These are phyloP conservation scores for Mucor velutinosus DNA, from an alignment of 371 early-diverging fungal genomes.

Conservation along the genomic window DNA sequence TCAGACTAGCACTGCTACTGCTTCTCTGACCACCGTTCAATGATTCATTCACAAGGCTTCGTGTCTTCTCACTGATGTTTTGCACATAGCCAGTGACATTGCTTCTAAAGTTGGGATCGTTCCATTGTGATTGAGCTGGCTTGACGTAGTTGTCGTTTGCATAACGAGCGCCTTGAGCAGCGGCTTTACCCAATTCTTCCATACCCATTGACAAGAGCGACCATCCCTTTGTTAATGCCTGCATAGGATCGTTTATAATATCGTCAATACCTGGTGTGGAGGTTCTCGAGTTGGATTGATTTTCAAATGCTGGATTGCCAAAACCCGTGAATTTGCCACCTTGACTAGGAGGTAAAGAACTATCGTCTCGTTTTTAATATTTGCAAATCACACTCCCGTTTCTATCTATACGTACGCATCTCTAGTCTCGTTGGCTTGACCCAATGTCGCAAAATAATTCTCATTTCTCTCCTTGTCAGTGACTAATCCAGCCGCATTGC, in stretches of 20 bases:
- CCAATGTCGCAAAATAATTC: constrained; percentile 26
- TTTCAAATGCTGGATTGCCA: constrained; percentile 69
- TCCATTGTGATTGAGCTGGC: constrained; percentile 76
- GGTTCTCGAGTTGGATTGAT: constrained; percentile 27
- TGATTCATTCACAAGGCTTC: constrained; percentile 18
- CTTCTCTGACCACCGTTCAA: constrained; percentile 1
- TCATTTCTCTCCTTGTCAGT: constrained; percentile 20
- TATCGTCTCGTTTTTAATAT: constrained; percentile 1
- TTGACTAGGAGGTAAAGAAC: constrained; percentile 85
- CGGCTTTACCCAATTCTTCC: constrained; percentile 53
- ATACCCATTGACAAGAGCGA: constrained; percentile 67
- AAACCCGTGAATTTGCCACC: constrained; percentile 94
- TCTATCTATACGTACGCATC: constrained; percentile 28
- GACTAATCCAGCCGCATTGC: constrained; percentile 13
- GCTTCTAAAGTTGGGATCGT: constrained; percentile 82
- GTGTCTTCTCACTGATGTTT: constrained; percentile 65
- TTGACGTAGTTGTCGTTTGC: constrained; percentile 76
- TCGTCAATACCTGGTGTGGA: constrained; percentile 60
- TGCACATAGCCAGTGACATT: constrained; percentile 73
- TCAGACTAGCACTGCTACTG: constrained; percentile 10
- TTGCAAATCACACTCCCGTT: constrained; percentile 29
- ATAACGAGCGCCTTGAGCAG: constrained; percentile 62
- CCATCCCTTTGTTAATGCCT: constrained; percentile 84
- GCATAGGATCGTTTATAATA: constrained; percentile 81
- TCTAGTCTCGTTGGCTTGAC: constrained; percentile 17